A percentile compares a stretch with the other conserved stretches of the same genome.
phyloP scores from a whole-genome alignment of 331 rosid genomes.

The Ulmus americana region DNA sequence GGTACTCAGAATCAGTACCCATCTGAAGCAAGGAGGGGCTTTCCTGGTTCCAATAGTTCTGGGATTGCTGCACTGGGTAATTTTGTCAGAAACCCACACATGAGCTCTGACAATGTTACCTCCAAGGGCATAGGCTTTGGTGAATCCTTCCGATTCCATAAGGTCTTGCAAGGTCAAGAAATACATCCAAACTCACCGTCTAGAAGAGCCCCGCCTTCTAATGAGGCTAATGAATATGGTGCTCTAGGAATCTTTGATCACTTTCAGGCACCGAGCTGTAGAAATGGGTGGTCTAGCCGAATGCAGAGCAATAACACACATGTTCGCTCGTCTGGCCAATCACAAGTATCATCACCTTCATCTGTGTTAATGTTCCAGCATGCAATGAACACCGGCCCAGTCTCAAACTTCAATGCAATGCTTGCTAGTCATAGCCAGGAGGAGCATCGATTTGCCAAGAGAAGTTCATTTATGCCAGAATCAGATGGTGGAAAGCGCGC shows the following conservation, averaged over 20 bases:
- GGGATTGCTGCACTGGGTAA: constrained; percentile 53
- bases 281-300: constrained; percentile 52
- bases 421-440: constrained; percentile 24
- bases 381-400: constrained; percentile 51
- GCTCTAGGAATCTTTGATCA: constrained; percentile 49
- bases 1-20: constrained; percentile 45
- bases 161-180: constrained; percentile 99
- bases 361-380: constrained; percentile 94
- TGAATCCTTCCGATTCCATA: constrained; percentile 79
- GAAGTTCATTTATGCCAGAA: constrained; percentile 31
- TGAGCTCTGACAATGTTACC: constrained; percentile 48
- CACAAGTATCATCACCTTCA: constrained; percentile 89
- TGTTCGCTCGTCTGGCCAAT: constrained; percentile 39
- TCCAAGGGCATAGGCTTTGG: constrained; percentile 60
- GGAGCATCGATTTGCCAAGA: constrained; percentile 29
- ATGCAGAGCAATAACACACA: constrained; percentile 40
- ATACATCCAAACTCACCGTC: constrained; percentile 64
- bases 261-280: constrained; percentile 42
- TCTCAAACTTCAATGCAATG: constrained; percentile 29
- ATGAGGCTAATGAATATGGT: constrained; percentile 45
- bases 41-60: constrained; percentile 51
- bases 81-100: constrained; percentile 39
- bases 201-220: constrained; percentile 45
- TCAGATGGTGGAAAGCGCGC: constrained; percentile 30
- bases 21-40: constrained; percentile 57